Percentiles rank a stretch among this genome's conserved stretches.
Evolutionary conservation across 1,284 basidiomycete species (phyloP).

Genomic region (Austroboletus niveus): DNA sequence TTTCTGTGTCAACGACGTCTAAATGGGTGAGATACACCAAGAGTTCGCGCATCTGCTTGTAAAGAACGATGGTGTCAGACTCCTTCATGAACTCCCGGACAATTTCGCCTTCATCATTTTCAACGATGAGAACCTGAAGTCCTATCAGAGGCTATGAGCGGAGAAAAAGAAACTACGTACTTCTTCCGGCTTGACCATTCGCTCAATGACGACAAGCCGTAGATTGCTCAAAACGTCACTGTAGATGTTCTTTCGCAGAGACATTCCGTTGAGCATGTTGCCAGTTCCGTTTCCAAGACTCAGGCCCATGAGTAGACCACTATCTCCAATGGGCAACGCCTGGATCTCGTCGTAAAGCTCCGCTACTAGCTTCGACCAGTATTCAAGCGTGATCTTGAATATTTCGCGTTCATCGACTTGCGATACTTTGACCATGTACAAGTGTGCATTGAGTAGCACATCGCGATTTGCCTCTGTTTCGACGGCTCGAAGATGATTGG

Average conservation of each 20-base stretch:
- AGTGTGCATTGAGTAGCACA: conserved; percentile 92
- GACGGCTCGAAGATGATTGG: conserved; percentile 87
- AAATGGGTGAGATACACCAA: conserved; percentile 97
- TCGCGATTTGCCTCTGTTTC: conserved; percentile 93
- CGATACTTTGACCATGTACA: conserved; percentile 98
- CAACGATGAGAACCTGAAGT: conserved; percentile 88
- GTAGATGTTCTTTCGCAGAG: conserved; percentile 92
- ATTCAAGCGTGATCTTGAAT: conserved; percentile 99
- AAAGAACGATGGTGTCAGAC: conserved; percentile 96
- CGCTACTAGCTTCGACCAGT: conserved; percentile 97
- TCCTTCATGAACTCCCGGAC: conserved; percentile 99
- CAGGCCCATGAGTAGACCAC: conserved; percentile 90
- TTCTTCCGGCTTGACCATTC: conserved; percentile 99
- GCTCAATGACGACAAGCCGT: conserved; percentile 94
- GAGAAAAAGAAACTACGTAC: conserved; percentile 43
- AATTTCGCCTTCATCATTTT: conserved; percentile 99
- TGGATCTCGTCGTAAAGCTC: conserved; percentile 99
- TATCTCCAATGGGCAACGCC: conserved; percentile 88
- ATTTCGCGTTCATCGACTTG: conserved; percentile 99
- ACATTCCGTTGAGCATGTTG: conserved; percentile 72
- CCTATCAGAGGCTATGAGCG: conserved; percentile 7
- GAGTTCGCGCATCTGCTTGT: conserved; percentile 98
- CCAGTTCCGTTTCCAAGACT: conserved; percentile 71
- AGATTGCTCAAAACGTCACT: conserved; percentile 94
- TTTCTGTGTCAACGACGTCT: conserved; percentile 95